These are phyloP conservation scores for Nannochloropsis gaditana DNA, from an alignment of 108 stramenopile genomes.

Conservation along the genomic window DNA sequence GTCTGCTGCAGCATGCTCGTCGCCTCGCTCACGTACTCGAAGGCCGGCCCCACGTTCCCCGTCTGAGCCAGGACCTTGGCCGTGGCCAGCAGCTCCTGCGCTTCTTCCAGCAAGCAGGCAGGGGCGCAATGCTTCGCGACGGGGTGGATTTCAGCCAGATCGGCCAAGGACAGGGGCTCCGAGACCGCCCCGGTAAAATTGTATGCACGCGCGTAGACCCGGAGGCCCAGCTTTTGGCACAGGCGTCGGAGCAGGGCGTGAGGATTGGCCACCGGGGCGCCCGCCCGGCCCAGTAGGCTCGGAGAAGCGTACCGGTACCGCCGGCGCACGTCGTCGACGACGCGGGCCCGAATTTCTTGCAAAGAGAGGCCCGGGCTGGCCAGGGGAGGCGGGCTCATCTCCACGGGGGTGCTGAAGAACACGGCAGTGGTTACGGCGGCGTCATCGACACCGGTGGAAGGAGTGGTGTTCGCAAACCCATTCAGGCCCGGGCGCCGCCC, in stretches of 20 bases:
- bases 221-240: slow-evolving; percentile 77
- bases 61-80: slow-evolving; percentile 63
- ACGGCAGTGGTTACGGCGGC: slow-evolving; percentile 1
- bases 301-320: background rate
- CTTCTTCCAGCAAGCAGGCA: slow-evolving; percentile 57
- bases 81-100: background rate
- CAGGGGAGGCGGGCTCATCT: background rate
- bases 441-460: background rate
- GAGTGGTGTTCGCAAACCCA: background rate
- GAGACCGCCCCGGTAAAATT: slow-evolving; percentile 58
- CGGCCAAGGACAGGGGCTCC: slow-evolving; percentile 69
- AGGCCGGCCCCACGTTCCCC: slow-evolving; percentile 60
- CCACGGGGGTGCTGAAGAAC: background rate
- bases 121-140: slow-evolving; percentile 75
- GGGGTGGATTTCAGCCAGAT: slow-evolving; percentile 77
- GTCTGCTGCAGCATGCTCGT: slow-evolving; percentile 68
- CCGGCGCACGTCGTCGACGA: background rate
- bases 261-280: slow-evolving; percentile 19
- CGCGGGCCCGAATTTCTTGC: background rate
- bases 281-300: background rate
- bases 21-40: slow-evolving; percentile 59
- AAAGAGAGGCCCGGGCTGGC: background rate
- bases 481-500: background rate
- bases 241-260: slow-evolving; percentile 71
- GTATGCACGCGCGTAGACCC: slow-evolving; percentile 68